Percentiles rank a stretch among this genome's conserved stretches.
phyloP scores from a whole-genome alignment of 192 early-diverging fungal species.

The Podila clonocystis region DNA sequence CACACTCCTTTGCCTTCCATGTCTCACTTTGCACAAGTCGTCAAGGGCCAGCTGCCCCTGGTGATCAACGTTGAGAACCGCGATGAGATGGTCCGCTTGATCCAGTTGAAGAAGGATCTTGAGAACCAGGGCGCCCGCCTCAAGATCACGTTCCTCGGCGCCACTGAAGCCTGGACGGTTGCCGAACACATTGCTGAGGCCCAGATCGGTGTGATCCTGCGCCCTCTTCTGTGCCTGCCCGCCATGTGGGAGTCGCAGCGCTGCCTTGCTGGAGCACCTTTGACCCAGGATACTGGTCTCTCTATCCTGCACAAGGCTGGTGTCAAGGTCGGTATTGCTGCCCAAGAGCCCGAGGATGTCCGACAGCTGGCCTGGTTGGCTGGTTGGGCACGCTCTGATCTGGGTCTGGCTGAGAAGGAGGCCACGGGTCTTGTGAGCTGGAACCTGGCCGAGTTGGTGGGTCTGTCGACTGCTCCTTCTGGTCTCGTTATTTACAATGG shows the following conservation, averaged over 20 bases:
- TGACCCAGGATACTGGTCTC: constrained; percentile 57
- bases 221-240: constrained; percentile 70
- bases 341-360: constrained; percentile 50
- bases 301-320: constrained; percentile 61
- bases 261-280: constrained; percentile 64
- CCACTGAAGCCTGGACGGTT: constrained; percentile 69
- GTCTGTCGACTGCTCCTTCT: constrained; percentile 4
- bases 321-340: constrained; percentile 67
- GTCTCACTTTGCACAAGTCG: constrained; percentile 38
- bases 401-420: constrained; percentile 53
- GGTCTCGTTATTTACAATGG: constrained; percentile 69
- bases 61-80: constrained; percentile 54
- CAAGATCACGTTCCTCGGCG: constrained; percentile 65
- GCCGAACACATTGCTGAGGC: constrained; percentile 60
- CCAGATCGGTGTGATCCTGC: constrained; percentile 67
- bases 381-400: constrained; percentile 63
- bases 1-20: neutral
- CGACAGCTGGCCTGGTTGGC: constrained; percentile 79
- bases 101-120: constrained; percentile 61
- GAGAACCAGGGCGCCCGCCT: constrained; percentile 33
- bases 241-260: constrained; percentile 59
- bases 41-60: constrained; percentile 54
- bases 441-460: constrained; percentile 72
- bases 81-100: constrained; percentile 68
- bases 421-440: constrained; percentile 73